Evolutionary conservation across 1,284 basidiomycete genomes (phyloP), one percentile per base, ranked within the genome.

Genomic region (Lentinula novae-zelandiae): DNA sequence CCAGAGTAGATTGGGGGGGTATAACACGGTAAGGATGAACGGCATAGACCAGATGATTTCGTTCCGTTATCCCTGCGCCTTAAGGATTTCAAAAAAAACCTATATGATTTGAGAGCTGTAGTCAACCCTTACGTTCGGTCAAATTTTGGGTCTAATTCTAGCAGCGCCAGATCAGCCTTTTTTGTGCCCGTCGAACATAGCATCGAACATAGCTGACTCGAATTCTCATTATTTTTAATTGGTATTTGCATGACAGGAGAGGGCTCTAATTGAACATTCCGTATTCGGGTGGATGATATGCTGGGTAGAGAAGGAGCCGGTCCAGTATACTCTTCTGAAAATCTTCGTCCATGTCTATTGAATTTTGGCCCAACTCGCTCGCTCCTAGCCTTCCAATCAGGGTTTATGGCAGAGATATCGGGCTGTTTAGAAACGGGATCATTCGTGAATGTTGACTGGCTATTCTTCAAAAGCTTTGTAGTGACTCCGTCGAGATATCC

Each of bases 261-360:
- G 4, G 82, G 82, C 67, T 83, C 81, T 68, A 82, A 65, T 66
- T 84, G 82, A 15, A 75, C 71, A 8, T 82, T 83, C 51, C 81
- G 76, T 34, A 81, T 65, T 2, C 67, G 65, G 68, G 60, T 62
- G 67, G 67, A 38, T 67, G 51, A 55, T 34, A 71, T 67, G 39
- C 65, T 61, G 6, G 69, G 7, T 38, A 38, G 7, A 67, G 34
- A 62, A 64, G 15, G 61, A 60, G 53, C 67, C 65, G 20, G 59
- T 52, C 49, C 51, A 5, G 36, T 42, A 20, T 51, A 49, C 17
- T 39, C 42, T 31, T 61, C 60, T 1, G 36, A 46, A 50, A 44
- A 22, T 31, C 38, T 53, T 38, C 40, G 51, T 20, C 31, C 51
- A 27, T 46, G 39, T 9, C 20, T 34, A 13, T 36, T 36, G n/a